These are phyloP conservation scores for Fraxinus nigra DNA, from an alignment of 305 asterid species.

Conservation along the genomic window DNA sequence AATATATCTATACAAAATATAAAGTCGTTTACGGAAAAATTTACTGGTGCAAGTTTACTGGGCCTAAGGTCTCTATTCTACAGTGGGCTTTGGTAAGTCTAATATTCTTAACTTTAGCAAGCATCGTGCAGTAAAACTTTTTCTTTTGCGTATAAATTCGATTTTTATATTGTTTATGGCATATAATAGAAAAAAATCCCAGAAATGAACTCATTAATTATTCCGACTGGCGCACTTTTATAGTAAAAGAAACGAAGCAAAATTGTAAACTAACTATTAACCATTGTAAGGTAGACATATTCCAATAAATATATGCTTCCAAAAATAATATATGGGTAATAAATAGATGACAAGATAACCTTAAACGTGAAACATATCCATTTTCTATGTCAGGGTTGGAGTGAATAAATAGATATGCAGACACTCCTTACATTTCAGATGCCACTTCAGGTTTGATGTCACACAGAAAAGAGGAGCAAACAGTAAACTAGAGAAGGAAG, in stretches of 20 bases:
- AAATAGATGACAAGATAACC: neutral
- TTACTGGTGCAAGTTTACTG: neutral
- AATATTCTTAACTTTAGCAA: neutral
- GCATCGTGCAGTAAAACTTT: neutral
- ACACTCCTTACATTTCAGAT: neutral
- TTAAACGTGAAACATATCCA: neutral
- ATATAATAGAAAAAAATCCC: neutral
- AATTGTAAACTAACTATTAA: neutral
- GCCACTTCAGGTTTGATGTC: neutral
- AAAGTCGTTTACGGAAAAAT: neutral
- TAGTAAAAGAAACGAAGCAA: neutral
- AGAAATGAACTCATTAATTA: neutral
- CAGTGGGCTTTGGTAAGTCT: neutral
- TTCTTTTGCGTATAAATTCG: neutral
- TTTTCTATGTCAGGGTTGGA: neutral
- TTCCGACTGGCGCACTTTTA: neutral
- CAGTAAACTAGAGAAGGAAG: neutral
- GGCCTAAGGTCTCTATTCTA: neutral
- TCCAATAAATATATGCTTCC: neutral
- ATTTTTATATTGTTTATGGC: neutral
- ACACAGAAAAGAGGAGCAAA: neutral
- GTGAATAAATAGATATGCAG: neutral
- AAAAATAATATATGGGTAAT: neutral
- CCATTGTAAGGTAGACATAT: neutral
- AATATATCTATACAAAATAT: neutral